phyloP scores from a whole-genome alignment of 257 asterid genomes.

The Jacaranda copaia region DNA sequence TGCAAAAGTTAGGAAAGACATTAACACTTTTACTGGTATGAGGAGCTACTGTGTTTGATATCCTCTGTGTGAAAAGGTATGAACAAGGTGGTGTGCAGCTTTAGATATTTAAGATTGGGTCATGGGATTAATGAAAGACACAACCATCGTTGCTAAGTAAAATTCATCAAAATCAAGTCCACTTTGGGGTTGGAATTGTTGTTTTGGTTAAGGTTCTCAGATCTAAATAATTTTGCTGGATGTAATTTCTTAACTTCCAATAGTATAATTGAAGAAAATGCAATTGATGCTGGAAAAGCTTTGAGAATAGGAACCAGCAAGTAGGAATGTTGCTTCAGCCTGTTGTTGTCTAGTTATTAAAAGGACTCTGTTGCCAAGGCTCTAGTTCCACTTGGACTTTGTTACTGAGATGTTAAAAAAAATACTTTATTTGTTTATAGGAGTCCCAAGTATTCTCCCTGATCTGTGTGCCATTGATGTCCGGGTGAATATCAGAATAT shows the following conservation, averaged over 20 bases:
- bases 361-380: too few species aligned
- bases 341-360: too few species aligned
- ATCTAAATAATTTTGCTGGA: neutral
- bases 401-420: too few species aligned
- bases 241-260: neutral
- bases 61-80: neutral
- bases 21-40: neutral
- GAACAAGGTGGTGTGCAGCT: neutral
- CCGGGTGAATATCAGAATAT: too few species aligned
- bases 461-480: too few species aligned
- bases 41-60: neutral
- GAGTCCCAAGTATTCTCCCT: too few species aligned
- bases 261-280: neutral
- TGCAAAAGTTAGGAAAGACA: neutral
- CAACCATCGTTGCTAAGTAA: neutral
- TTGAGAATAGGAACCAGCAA: neutral
- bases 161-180: neutral
- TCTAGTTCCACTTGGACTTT: too few species aligned
- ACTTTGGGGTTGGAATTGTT: neutral
- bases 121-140: neutral
- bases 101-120: neutral
- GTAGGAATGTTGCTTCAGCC: too few species aligned
- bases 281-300: constrained; percentile 8
- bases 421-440: too few species aligned
- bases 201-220: neutral